These are phyloP conservation scores for Colletotrichum eleusines DNA, from an alignment of 2,329 filamentous ascomycete species.

Conservation along the genomic window DNA sequence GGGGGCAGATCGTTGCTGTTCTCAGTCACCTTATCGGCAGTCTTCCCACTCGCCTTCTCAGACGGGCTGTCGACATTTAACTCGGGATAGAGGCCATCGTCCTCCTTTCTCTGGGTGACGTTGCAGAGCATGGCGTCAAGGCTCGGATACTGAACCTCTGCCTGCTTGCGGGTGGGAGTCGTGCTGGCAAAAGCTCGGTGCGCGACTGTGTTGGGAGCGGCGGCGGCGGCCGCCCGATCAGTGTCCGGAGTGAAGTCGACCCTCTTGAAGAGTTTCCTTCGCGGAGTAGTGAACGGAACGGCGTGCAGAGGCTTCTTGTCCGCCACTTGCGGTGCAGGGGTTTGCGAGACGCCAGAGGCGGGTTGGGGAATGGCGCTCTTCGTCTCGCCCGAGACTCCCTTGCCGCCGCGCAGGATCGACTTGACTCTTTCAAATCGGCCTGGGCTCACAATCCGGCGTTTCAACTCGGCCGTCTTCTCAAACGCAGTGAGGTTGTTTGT, in stretches of 20 bases:
- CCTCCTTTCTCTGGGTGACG: conserved; percentile 46
- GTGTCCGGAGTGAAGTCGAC: conserved; percentile 85
- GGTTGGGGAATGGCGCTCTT: conserved; percentile 64
- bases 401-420: conserved; percentile 65
- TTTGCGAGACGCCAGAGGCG: conserved; percentile 56
- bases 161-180: conserved; percentile 47
- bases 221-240: conserved; percentile 58
- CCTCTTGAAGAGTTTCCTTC: conserved; percentile 75
- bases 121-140: conserved; percentile 47
- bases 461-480: conserved; percentile 51
- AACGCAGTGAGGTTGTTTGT: conserved; percentile 57
- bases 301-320: conserved; percentile 64
- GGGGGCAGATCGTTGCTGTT: conserved; percentile 48
- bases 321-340: conserved; percentile 58
- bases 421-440: conserved; percentile 67
- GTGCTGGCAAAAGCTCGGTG: conserved; percentile 65
- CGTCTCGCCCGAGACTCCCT: conserved; percentile 52
- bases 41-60: conserved; percentile 38
- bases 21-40: conserved; percentile 43
- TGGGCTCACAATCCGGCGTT: conserved; percentile 59
- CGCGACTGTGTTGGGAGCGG: conserved; percentile 53
- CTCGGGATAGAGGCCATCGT: conserved; percentile 65
- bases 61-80: conserved; percentile 49
- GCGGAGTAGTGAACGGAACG: conserved; percentile 72
- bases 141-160: conserved; percentile 51